Conservation (phyloP, 306 rosid species). For the Trifolium pratense region DNA sequence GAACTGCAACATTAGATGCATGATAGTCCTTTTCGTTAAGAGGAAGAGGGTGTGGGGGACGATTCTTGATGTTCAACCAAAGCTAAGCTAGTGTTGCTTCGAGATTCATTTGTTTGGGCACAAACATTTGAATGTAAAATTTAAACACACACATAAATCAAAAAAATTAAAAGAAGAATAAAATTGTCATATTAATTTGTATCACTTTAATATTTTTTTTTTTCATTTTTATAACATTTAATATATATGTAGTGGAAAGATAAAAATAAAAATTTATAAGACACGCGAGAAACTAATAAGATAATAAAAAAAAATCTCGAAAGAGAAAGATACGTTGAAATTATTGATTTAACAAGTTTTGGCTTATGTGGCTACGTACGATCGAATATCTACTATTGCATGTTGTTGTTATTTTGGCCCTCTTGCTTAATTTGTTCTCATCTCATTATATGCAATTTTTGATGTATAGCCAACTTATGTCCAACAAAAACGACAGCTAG, state of each 20-base stretch:
- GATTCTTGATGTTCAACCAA: conserved; percentile 42
- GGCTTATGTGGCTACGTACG: conserved; percentile 47
- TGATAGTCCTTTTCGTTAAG: conserved; percentile 50
- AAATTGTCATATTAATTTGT: too few species aligned
- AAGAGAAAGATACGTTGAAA: conserved; percentile 46
- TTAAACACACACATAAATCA: too few species aligned
- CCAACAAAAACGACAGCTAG: conserved; percentile 31
- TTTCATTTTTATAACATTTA: too few species aligned
- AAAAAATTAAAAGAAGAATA: too few species aligned
- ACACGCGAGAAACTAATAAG: too few species aligned
- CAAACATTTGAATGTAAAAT: too few species aligned
- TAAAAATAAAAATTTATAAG: too few species aligned
- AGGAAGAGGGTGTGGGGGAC: conserved; percentile 44
- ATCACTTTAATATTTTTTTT: too few species aligned
- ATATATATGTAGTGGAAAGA: too few species aligned
- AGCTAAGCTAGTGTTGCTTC: too few species aligned
- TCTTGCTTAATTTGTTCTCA: conserved; percentile 41
- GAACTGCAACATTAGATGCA: conserved; percentile 26
- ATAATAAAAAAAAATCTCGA: too few species aligned
- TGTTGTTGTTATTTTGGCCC: conserved; percentile 45
- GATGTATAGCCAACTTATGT: not conserved
- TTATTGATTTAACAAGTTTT: conserved; percentile 46
- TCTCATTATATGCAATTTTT: conserved; percentile 37
- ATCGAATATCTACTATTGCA: conserved; percentile 40
- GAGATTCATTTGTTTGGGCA: too few species aligned